Evolutionary conservation across 805 yeast genomes (phyloP), one percentile per base, ranked within the genome.

Genomic region (Cyberlindnera mycetangii): DNA sequence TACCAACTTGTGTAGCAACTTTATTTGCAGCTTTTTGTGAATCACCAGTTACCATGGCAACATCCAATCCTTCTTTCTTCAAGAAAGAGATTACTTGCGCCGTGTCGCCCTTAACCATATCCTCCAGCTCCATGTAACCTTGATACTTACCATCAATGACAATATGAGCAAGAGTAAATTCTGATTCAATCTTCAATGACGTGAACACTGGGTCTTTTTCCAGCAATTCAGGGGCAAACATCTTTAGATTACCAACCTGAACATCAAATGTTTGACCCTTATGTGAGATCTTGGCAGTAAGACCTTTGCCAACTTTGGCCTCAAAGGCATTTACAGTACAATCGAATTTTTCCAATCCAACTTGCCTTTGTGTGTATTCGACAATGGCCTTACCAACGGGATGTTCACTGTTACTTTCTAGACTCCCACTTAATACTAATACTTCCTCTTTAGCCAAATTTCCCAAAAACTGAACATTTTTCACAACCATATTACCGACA

Each of bases 1-100:
- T 83, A 1, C 89, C 92, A 27, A 89, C 75, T 40, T 76, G 74
- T 9, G 59, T 54, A 0, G 93, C 96, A 34, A 89, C 78, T 42
- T 71, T 70, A 31, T 64, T 60, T 0, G 96, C 93, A 3, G 85
- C 79, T 19, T 66, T 67, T 6, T 60, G 61, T 45, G 81, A 78
- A 62, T 93, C 99, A 32, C 99, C 99, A 2, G 96, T 89, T 2
- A 93, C 86, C 79, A 93, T 80, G 7, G 89, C 95, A 10, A 89
- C 82, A 9, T 73, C 69, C 52, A 79, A 76, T 0, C 84, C 83
- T 36, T 69, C 66, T 1, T 59, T 53, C 39, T 65, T 65, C 38
- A 93, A 68, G 49, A 77, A 74, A 20, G 71, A 65, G 14, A 93
- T 68, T 0, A 88, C 83, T 2, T 71, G 73, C 24, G 62, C 65